Evolutionary conservation across 352 stramenopile species (phyloP).

Genomic region (Globisporangium apiculatum): DNA sequence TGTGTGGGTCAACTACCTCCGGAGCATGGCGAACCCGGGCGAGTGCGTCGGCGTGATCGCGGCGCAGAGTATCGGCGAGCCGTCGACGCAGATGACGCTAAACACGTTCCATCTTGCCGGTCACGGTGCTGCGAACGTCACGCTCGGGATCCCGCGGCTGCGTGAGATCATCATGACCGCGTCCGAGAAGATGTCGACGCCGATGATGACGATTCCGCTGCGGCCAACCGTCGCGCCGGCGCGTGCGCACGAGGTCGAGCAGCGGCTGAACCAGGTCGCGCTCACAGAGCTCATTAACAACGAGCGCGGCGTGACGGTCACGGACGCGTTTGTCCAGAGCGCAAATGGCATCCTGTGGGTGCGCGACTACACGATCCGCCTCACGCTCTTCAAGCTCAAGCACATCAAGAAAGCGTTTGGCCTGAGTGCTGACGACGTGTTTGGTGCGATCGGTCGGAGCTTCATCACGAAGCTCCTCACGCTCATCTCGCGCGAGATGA

Average conservation of each 20-base stretch:
- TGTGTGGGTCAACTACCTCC: constrained; percentile 97
- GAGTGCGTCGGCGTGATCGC: constrained; percentile 98
- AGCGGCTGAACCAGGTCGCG: constrained; percentile 90
- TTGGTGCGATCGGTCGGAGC: constrained; percentile 67
- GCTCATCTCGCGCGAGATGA: constrained; percentile 94
- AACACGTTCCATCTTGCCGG: constrained; percentile 99
- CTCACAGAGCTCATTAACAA: constrained; percentile 92
- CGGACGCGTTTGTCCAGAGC: constrained; percentile 87
- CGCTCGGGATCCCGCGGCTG: constrained; percentile 98
- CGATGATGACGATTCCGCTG: constrained; percentile 98
- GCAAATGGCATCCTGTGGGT: constrained; percentile 92
- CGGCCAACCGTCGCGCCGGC: constrained; percentile 35
- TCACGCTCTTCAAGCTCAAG: constrained; percentile 93
- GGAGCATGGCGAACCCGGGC: constrained; percentile 93
- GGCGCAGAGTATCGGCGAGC: constrained; percentile 98
- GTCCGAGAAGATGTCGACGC: constrained; percentile 95
- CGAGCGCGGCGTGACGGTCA: constrained; percentile 88
- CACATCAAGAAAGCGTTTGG: constrained; percentile 95
- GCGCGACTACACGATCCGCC: constrained; percentile 94
- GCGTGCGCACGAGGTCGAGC: constrained; percentile 69
- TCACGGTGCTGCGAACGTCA: constrained; percentile 98
- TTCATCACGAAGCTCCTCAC: constrained; percentile 93
- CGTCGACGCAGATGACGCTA: constrained; percentile 99
- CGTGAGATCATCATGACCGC: constrained; percentile 99
- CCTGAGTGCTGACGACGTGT: constrained; percentile 92